A percentile compares a stretch with the other conserved stretches of the same genome.
Conservation (phyloP, 2,329 filamentous ascomycete genomes). For the Chaetomiaceae sp. region DNA sequence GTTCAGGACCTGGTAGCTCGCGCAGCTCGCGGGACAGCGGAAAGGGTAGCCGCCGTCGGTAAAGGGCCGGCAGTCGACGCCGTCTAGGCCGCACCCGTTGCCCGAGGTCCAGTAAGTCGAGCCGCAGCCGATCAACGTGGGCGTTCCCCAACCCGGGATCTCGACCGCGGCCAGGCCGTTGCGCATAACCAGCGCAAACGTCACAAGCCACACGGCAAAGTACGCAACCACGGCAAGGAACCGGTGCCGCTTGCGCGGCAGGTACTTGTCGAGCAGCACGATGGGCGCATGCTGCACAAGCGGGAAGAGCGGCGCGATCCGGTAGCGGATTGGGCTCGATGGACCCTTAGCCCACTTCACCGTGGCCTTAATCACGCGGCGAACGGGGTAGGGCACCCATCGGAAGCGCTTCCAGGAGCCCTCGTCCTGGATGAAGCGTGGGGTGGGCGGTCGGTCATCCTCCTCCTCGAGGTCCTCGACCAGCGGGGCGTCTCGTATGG, state of each 20-base stretch:
- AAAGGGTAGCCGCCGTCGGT: slow-evolving; percentile 64
- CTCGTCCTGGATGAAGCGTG: slow-evolving; percentile 55
- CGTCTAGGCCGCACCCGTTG: slow-evolving; percentile 69
- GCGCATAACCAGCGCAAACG: slow-evolving; percentile 63
- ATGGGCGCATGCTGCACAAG: slow-evolving; percentile 61
- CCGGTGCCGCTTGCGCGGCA: slow-evolving; percentile 55
- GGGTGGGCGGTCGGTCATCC: slow-evolving; percentile 43
- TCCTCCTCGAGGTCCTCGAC: slow-evolving; percentile 44
- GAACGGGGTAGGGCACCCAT: slow-evolving; percentile 54
- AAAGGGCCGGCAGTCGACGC: slow-evolving; percentile 69
- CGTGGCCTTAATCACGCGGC: slow-evolving; percentile 38
- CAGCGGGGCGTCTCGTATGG: slow-evolving; percentile 28
- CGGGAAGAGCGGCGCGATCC: slow-evolving; percentile 58
- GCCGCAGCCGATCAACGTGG: slow-evolving; percentile 60
- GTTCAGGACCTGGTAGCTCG: slow-evolving; percentile 58
- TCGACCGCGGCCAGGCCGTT: slow-evolving; percentile 53
- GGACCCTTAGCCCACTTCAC: slow-evolving; percentile 52
- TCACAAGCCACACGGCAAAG: slow-evolving; percentile 61
- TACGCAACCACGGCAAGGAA: slow-evolving; percentile 53
- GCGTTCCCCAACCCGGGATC: slow-evolving; percentile 61
- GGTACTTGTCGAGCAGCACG: slow-evolving; percentile 53
- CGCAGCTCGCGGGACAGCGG: slow-evolving; percentile 67
- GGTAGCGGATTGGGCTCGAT: slow-evolving; percentile 42
- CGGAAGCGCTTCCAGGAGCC: slow-evolving; percentile 44
- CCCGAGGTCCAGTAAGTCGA: slow-evolving; percentile 64